phyloP scores from a whole-genome alignment of 2,329 filamentous ascomycete species.

The Exophiala aquamarina region DNA sequence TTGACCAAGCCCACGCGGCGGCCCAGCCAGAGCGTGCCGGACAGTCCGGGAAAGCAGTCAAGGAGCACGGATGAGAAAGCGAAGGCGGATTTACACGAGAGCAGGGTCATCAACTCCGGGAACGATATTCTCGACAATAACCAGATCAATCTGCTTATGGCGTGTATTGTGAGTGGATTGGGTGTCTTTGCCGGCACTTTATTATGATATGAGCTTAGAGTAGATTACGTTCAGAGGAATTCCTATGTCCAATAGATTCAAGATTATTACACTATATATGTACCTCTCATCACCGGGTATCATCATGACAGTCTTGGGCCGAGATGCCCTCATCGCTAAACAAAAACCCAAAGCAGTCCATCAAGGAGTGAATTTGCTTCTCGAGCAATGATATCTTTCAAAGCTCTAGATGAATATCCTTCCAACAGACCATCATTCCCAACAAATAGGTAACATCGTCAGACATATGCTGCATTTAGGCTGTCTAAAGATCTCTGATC shows the following conservation, averaged over 20 bases:
- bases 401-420: too few species aligned
- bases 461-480: too few species aligned
- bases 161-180: conserved; percentile 72
- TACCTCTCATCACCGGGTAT: conserved; percentile 1
- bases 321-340: too few species aligned
- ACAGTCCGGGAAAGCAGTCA: neutral
- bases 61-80: conserved; percentile 4
- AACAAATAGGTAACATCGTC: too few species aligned
- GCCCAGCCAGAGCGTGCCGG: conserved; percentile 2
- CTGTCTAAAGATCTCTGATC: too few species aligned
- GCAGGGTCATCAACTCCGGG: conserved; percentile 66
- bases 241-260: neutral
- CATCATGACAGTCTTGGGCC: too few species aligned
- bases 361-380: too few species aligned
- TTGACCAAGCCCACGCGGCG: conserved; percentile 15
- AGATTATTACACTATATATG: neutral
- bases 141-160: conserved; percentile 92
- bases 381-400: too few species aligned
- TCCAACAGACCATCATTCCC: too few species aligned
- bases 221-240: neutral
- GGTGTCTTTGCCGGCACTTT: conserved; percentile 62
- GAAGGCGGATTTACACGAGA: conserved; percentile 52
- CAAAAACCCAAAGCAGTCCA: too few species aligned
- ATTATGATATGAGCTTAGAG: conserved; percentile 5
- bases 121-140: conserved; percentile 86